phyloP scores from a whole-genome alignment of 371 early-diverging fungal genomes.

The Saksenaea vasiformis region DNA sequence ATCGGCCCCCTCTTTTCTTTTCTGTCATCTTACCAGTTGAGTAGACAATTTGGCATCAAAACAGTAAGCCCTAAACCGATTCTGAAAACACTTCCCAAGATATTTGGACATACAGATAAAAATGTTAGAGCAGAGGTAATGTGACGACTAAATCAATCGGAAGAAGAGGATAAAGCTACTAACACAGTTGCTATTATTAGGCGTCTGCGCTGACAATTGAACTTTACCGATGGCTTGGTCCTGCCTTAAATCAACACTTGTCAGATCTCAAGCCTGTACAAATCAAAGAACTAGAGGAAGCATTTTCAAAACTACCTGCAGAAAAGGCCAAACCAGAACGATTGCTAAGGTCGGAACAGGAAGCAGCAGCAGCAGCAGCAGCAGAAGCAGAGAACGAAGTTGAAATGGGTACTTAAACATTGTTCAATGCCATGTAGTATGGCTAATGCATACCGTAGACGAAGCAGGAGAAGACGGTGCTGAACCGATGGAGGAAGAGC shows the following conservation, averaged over 20 bases:
- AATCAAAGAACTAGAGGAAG: conserved; percentile 85
- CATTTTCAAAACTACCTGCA: conserved; percentile 73
- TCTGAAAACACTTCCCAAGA: conserved; percentile 80
- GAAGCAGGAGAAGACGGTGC: conserved; percentile 43
- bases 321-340: conserved; percentile 71
- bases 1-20: neutral
- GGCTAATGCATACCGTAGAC: neutral
- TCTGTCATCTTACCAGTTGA: neutral
- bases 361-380: conserved; percentile 51
- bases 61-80: conserved; percentile 80
- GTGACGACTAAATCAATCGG: conserved; percentile 6
- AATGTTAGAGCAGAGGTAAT: conserved; percentile 87
- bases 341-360: conserved; percentile 79
- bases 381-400: conserved; percentile 44
- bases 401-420: conserved; percentile 20
- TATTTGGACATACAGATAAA: conserved; percentile 93
- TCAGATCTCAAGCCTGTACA: conserved; percentile 85
- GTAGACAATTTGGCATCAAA: conserved; percentile 77
- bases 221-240: conserved; percentile 81
- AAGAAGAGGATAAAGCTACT: neutral
- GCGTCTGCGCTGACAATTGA: conserved; percentile 73
- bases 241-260: conserved; percentile 65
- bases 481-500: conserved; percentile 44
- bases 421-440: neutral
- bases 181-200: conserved; percentile 27